Conservation (phyloP, 2,329 filamentous ascomycete genomes). For the Scytalidium sp. region DNA sequence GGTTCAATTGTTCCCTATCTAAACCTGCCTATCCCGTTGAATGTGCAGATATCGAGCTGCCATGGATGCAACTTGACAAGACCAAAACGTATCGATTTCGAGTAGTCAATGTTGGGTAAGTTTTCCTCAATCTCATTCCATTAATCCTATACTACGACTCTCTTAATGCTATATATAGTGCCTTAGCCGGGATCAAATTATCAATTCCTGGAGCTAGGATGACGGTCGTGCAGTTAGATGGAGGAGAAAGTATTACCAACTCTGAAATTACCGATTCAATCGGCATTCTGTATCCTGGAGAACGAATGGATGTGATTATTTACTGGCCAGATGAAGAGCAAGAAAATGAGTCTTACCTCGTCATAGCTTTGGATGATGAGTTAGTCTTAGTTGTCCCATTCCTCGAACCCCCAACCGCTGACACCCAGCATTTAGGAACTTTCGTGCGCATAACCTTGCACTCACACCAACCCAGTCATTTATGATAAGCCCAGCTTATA, state of each 20-base stretch:
- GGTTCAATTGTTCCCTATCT: constrained; percentile 40
- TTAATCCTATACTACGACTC: too few species aligned
- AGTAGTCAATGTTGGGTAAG: constrained; percentile 39
- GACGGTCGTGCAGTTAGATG: constrained; percentile 35
- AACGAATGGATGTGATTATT: constrained; percentile 38
- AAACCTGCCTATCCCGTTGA: constrained; percentile 39
- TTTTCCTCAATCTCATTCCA: constrained; percentile 1
- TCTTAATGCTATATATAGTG: constrained; percentile 21
- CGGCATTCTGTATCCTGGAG: constrained; percentile 33
- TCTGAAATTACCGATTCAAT: constrained; percentile 23
- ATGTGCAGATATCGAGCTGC: constrained; percentile 28
- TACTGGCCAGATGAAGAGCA: not conserved
- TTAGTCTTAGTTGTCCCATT: constrained; percentile 1
- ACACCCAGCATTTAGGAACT: constrained; percentile 13
- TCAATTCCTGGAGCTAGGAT: constrained; percentile 26
- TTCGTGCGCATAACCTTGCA: constrained; percentile 9
- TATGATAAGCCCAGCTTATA: not conserved
- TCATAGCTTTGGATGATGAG: constrained; percentile 7
- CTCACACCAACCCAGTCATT: constrained; percentile 8
- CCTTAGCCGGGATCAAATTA: constrained; percentile 36
- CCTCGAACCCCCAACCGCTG: not conserved
- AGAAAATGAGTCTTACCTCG: constrained; percentile 2
- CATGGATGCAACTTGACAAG: constrained; percentile 23
- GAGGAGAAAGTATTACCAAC: constrained; percentile 29
- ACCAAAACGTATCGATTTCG: constrained; percentile 28